A percentile compares a stretch with the other conserved stretches of the same genome.
Evolutionary conservation across 1,139 yeast genomes (phyloP).

Genomic region (Sugiyamaella japonica): DNA sequence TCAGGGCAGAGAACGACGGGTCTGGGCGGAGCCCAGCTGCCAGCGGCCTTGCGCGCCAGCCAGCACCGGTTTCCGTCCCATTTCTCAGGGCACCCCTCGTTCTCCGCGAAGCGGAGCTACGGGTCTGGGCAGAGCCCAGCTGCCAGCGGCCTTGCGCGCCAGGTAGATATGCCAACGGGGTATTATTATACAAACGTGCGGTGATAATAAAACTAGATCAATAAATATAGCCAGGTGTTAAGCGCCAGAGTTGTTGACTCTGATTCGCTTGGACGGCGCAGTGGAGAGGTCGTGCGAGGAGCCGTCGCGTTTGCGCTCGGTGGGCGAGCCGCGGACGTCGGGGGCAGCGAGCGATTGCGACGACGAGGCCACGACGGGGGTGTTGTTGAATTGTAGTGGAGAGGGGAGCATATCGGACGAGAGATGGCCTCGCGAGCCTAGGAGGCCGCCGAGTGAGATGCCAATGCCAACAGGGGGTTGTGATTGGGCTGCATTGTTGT

Average conservation of each 20-base stretch:
- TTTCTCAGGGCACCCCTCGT: too few relatives aligned
- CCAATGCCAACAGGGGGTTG: slow-evolving; percentile 22
- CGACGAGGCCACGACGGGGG: slow-evolving; percentile 33
- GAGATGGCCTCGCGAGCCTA: slow-evolving; percentile 21
- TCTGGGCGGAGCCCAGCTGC: slow-evolving; percentile 5
- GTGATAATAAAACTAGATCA: slow-evolving; percentile 6
- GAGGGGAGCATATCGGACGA: slow-evolving; percentile 37
- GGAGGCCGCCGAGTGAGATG: slow-evolving; percentile 20
- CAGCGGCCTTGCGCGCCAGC: background rate
- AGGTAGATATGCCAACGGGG: too few relatives aligned
- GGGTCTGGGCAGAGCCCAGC: background rate
- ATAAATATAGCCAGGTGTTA: slow-evolving; percentile 5
- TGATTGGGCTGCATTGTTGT: background rate
- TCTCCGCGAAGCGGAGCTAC: too few relatives aligned
- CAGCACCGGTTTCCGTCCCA: too few relatives aligned
- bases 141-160: too few relatives aligned
- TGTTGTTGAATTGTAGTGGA: slow-evolving; percentile 39
- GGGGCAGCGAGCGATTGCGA: slow-evolving; percentile 21
- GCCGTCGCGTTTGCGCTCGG: slow-evolving; percentile 14
- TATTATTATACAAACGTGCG: slow-evolving; percentile 4
- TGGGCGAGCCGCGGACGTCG: slow-evolving; percentile 21
- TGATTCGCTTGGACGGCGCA: slow-evolving; percentile 17
- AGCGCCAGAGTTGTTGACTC: slow-evolving; percentile 12
- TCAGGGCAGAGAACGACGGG: too few relatives aligned
- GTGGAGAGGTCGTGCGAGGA: slow-evolving; percentile 8